Percentiles rank a stretch among this genome's conserved stretches.
These are phyloP conservation scores for Pleurotus ostreatus DNA, from an alignment of 768 basidiomycete genomes.

Conservation along the genomic window DNA sequence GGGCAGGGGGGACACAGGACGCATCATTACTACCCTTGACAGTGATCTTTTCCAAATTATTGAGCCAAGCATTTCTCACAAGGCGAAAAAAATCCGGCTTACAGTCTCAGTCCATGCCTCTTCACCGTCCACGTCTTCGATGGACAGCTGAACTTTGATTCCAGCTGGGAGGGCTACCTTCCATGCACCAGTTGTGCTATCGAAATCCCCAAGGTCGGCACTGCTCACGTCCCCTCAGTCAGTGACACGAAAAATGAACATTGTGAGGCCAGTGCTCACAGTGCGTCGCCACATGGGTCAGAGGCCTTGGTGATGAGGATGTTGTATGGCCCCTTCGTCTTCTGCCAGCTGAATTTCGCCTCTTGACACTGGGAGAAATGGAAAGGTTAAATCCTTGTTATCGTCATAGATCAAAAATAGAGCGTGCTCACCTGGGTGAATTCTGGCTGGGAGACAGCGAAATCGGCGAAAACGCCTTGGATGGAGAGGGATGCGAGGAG, in stretches of 20 bases:
- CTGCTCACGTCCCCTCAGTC: constrained; percentile 27
- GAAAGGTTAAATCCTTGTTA: not conserved
- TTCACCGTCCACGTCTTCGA: constrained; percentile 46
- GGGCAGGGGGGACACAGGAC: constrained; percentile 29
- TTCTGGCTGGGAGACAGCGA: constrained; percentile 47
- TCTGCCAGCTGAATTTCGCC: constrained; percentile 48
- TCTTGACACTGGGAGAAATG: constrained; percentile 44
- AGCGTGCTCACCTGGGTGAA: constrained; percentile 48
- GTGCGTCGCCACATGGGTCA: constrained; percentile 53
- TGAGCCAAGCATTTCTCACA: constrained; percentile 9
- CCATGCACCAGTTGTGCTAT: constrained; percentile 40
- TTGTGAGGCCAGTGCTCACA: constrained; percentile 39
- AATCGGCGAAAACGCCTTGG: constrained; percentile 47
- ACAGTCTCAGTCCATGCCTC: constrained; percentile 70
- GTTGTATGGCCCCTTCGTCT: constrained; percentile 48
- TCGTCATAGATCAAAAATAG: not conserved
- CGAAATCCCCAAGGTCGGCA: constrained; percentile 55
- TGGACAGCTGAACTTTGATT: constrained; percentile 42
- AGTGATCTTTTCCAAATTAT: constrained; percentile 28
- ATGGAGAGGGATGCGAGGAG: constrained; percentile 60
- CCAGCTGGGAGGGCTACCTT: constrained; percentile 43
- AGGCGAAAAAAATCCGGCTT: constrained; percentile 20
- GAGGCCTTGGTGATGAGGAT: constrained; percentile 47
- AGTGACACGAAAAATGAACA: too few species aligned
- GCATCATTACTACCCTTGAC: constrained; percentile 31